phyloP scores from a whole-genome alignment of 225 moss, liverwort and hornwort species.

The Pseudisothecium myosuroides region DNA sequence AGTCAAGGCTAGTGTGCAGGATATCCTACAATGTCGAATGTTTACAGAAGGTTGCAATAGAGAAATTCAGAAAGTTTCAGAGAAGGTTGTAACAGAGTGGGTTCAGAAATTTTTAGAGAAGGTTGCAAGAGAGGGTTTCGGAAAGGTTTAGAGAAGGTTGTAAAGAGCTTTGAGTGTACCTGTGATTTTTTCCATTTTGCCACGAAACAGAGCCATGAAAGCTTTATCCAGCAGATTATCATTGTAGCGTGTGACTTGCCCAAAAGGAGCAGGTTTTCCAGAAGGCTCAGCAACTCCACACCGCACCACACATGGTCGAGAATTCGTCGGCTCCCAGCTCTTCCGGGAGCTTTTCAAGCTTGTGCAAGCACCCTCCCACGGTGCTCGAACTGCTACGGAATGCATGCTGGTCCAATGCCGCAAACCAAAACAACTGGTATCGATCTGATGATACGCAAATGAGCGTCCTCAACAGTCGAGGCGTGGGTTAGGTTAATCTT shows the following conservation, averaged over 20 bases:
- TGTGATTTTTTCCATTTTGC: slow-evolving; percentile 72
- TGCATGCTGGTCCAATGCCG: slow-evolving; percentile 9
- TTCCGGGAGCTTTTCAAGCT: neutral
- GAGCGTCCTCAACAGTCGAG: neutral
- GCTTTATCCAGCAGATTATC: slow-evolving; percentile 73
- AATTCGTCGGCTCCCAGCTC: neutral
- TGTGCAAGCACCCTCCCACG: slow-evolving; percentile 35
- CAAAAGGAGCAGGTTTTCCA: slow-evolving; percentile 76
- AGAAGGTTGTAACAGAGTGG: neutral
- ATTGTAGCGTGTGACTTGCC: slow-evolving; percentile 77
- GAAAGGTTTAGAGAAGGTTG: neutral
- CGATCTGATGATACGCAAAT: neutral
- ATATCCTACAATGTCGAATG: neutral
- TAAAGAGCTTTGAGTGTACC: slow-evolving; percentile 8
- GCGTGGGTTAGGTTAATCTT: neutral
- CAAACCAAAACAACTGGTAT: too few species aligned
- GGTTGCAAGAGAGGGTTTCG: neutral
- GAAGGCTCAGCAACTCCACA: slow-evolving; percentile 88
- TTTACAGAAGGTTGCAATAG: neutral
- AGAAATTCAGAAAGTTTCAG: neutral
- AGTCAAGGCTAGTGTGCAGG: neutral
- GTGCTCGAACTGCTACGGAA: slow-evolving; percentile 14
- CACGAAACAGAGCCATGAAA: slow-evolving; percentile 74
- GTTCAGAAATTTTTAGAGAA: neutral
- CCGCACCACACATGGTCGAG: slow-evolving; percentile 16